These are phyloP conservation scores for Phoma herbarum DNA, from an alignment of 2,329 filamentous ascomycete genomes.

Conservation along the genomic window DNA sequence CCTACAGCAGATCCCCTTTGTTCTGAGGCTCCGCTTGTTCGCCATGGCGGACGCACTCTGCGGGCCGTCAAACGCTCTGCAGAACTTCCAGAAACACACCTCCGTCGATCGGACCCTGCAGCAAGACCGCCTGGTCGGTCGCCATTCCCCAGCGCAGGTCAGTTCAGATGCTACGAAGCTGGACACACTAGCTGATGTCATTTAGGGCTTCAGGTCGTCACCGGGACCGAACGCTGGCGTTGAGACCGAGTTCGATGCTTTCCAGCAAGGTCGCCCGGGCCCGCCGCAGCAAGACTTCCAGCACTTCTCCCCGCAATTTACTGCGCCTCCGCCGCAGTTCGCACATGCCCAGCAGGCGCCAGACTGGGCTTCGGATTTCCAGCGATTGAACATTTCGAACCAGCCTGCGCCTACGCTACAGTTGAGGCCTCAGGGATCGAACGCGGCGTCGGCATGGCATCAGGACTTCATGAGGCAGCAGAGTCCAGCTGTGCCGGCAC, in stretches of 20 bases:
- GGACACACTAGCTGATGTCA: slow-evolving; percentile 23
- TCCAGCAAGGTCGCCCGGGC: slow-evolving; percentile 63
- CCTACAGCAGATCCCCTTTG: slow-evolving; percentile 21
- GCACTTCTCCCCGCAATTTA: slow-evolving; percentile 46
- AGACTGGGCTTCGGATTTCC: slow-evolving; percentile 61
- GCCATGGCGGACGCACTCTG: slow-evolving; percentile 74
- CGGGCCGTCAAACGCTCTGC: slow-evolving; percentile 77
- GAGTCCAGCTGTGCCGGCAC: slow-evolving; percentile 40
- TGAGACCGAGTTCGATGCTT: slow-evolving; percentile 74
- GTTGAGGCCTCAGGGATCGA: slow-evolving; percentile 50
- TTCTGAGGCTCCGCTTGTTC: not conserved
- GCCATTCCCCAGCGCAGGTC: slow-evolving; percentile 65
- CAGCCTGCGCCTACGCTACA: slow-evolving; percentile 58
- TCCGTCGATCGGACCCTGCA: slow-evolving; percentile 74
- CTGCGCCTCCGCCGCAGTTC: slow-evolving; percentile 51
- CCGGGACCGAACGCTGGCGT: slow-evolving; percentile 62
- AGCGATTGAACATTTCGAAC: slow-evolving; percentile 55
- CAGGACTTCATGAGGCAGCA: slow-evolving; percentile 64
- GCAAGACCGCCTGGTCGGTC: slow-evolving; percentile 71
- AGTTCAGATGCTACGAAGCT: slow-evolving; percentile 24
- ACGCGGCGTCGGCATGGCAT: slow-evolving; percentile 62
- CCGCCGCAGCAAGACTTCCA: slow-evolving; percentile 52
- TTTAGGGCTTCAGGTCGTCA: slow-evolving; percentile 69
- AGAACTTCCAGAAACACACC: slow-evolving; percentile 75
- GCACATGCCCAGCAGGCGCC: slow-evolving; percentile 47